Percentiles rank a stretch among this genome's conserved stretches.
Evolutionary conservation across 352 stramenopile genomes (phyloP).

Genomic region (Saprolegnia diclina): DNA sequence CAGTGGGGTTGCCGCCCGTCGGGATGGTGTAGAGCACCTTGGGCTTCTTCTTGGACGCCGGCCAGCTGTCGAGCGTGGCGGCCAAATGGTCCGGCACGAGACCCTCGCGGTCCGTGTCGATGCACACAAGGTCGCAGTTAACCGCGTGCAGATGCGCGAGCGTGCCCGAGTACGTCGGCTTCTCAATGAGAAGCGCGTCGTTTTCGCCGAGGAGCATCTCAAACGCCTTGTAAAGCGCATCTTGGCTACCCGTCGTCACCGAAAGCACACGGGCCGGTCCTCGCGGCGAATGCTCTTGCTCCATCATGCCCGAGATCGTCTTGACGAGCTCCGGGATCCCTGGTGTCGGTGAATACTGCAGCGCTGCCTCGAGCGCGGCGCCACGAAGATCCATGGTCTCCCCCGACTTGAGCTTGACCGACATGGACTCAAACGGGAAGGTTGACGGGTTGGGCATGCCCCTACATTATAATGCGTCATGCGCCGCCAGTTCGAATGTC

Average conservation of each 20-base stretch:
- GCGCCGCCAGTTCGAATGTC: background rate
- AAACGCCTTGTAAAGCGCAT: conserved; percentile 47
- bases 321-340: conserved; percentile 36
- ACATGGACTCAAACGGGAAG: conserved; percentile 38
- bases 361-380: conserved; percentile 30
- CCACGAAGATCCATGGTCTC: conserved; percentile 30
- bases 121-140: conserved; percentile 31
- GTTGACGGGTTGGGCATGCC: conserved; percentile 48
- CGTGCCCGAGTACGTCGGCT: conserved; percentile 43
- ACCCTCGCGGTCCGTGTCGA: conserved; percentile 39
- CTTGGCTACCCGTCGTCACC: conserved; percentile 45
- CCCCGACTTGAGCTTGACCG: conserved; percentile 27
- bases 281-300: conserved; percentile 33
- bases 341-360: conserved; percentile 47
- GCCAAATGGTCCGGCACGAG: conserved; percentile 35
- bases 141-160: conserved; percentile 39
- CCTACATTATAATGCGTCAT: background rate
- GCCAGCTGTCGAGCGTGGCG: conserved; percentile 31
- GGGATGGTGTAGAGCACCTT: conserved; percentile 49
- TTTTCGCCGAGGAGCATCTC: conserved; percentile 42
- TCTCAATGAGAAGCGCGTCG: conserved; percentile 43
- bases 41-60: conserved; percentile 28
- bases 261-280: conserved; percentile 22
- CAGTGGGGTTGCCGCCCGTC: conserved; percentile 46
- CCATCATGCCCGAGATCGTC: conserved; percentile 35